Evolutionary conservation across 495 filamentous ascomycete genomes (phyloP).

Genomic region (Penicillium coffeae): DNA sequence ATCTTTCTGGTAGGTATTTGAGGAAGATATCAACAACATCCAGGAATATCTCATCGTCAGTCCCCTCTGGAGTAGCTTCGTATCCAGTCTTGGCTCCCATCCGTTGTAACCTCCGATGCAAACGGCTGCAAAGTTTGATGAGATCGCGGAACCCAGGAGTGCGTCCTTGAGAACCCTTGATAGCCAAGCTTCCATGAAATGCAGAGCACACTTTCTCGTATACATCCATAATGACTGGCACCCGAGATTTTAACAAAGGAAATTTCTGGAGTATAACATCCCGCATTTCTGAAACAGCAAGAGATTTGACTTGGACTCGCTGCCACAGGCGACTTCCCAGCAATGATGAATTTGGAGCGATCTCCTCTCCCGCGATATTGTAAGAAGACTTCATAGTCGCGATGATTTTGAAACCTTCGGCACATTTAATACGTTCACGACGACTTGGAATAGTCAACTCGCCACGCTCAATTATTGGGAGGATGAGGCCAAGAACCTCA

Average conservation of each 20-base stretch:
- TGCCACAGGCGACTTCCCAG: constrained; percentile 84
- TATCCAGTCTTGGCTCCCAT: constrained; percentile 64
- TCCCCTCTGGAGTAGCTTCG: constrained; percentile 67
- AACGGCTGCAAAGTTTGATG: constrained; percentile 80
- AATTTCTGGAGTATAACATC: constrained; percentile 67
- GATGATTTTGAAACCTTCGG: constrained; percentile 81
- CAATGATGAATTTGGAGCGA: constrained; percentile 49
- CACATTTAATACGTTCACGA: constrained; percentile 77
- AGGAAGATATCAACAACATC: constrained; percentile 89
- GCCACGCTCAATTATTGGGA: constrained; percentile 84
- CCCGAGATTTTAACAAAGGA: constrained; percentile 64
- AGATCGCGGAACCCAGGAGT: constrained; percentile 72
- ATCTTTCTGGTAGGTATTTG: constrained; percentile 65
- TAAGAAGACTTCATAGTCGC: constrained; percentile 79
- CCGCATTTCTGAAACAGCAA: constrained; percentile 65
- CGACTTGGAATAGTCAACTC: constrained; percentile 84
- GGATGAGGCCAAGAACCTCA: constrained; percentile 84
- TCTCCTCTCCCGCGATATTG: constrained; percentile 66
- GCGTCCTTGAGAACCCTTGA: constrained; percentile 44
- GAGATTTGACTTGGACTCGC: constrained; percentile 61
- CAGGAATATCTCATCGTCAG: constrained; percentile 81
- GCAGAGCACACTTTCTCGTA: constrained; percentile 62
- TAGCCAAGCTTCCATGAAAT: constrained; percentile 44
- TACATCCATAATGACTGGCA: constrained; percentile 67
- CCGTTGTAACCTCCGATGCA: constrained; percentile 55